A percentile compares a stretch with the other conserved stretches of the same genome.
phyloP scores from a whole-genome alignment of 306 rosid species.

The Ceratonia siliqua region DNA sequence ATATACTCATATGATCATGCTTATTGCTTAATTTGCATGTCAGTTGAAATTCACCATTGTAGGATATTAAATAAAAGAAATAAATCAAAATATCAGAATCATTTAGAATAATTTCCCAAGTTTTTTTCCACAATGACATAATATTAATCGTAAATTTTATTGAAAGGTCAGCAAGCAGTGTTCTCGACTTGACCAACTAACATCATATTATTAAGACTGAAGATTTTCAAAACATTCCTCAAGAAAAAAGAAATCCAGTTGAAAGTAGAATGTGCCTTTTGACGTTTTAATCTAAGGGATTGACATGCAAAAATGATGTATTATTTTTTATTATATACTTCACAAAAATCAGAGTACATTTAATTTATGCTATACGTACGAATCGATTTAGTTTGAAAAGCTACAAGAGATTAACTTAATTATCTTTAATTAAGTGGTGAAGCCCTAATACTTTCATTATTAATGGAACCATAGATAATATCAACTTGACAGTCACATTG shows the following conservation, averaged over 20 bases:
- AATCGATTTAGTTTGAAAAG: background rate
- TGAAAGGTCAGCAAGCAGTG: background rate
- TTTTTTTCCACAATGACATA: background rate
- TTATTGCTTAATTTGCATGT: background rate
- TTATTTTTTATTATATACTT: background rate
- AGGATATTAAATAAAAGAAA: background rate
- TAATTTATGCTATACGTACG: background rate
- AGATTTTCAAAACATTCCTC: background rate
- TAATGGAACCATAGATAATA: background rate
- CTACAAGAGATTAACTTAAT: background rate
- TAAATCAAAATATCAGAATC: background rate
- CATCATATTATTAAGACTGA: background rate
- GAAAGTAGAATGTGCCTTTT: background rate
- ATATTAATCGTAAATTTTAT: background rate
- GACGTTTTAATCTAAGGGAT: background rate
- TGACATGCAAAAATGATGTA: background rate
- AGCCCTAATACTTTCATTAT: conserved; percentile 28
- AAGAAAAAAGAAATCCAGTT: background rate
- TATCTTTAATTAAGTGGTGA: conserved; percentile 17
- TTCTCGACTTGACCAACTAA: no score
- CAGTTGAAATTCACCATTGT: background rate
- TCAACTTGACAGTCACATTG: conserved; percentile 35
- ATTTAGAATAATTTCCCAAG: background rate
- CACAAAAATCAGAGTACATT: background rate
- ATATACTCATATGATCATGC: background rate